These are phyloP conservation scores for Collybiopsis luxurians DNA, from an alignment of 768 basidiomycete species.

Conservation along the genomic window DNA sequence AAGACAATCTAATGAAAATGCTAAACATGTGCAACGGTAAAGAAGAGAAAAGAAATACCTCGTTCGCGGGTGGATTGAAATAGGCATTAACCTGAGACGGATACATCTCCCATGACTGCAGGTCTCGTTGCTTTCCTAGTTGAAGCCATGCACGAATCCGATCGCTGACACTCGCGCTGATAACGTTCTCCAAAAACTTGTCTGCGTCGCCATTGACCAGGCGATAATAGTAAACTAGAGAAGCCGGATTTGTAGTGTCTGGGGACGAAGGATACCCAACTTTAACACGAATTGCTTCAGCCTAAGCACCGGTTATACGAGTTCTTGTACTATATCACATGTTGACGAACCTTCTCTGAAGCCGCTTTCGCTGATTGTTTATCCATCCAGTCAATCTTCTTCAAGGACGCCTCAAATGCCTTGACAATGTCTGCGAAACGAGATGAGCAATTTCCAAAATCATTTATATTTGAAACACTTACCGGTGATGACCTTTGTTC, in stretches of 20 bases:
- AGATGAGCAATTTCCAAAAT: conserved; percentile 6
- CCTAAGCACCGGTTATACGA: conserved; percentile 40
- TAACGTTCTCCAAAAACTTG: conserved; percentile 83
- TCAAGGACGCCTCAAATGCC: conserved; percentile 78
- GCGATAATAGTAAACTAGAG: conserved; percentile 73
- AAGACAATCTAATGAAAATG: conserved; percentile 70
- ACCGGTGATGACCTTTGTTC: conserved; percentile 82
- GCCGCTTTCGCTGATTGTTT: conserved; percentile 76
- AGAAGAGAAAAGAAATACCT: conserved; percentile 40
- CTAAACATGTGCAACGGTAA: background rate
- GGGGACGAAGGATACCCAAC: conserved; percentile 92
- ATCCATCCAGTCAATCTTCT: conserved; percentile 90
- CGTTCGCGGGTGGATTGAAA: conserved; percentile 83
- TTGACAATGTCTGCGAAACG: conserved; percentile 64
- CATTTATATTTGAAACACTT: conserved; percentile 10
- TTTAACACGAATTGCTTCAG: conserved; percentile 81
- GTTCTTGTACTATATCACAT: too few relatives aligned
- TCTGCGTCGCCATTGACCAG: conserved; percentile 60
- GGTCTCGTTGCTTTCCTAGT: conserved; percentile 68
- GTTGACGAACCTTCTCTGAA: conserved; percentile 63
- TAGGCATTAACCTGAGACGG: conserved; percentile 88
- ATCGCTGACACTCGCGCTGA: conserved; percentile 60
- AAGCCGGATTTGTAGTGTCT: conserved; percentile 66
- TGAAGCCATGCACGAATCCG: conserved; percentile 70
- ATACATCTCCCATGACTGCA: conserved; percentile 83